phyloP scores from a whole-genome alignment of 1,139 yeast species.

The Geotrichum candidum region DNA sequence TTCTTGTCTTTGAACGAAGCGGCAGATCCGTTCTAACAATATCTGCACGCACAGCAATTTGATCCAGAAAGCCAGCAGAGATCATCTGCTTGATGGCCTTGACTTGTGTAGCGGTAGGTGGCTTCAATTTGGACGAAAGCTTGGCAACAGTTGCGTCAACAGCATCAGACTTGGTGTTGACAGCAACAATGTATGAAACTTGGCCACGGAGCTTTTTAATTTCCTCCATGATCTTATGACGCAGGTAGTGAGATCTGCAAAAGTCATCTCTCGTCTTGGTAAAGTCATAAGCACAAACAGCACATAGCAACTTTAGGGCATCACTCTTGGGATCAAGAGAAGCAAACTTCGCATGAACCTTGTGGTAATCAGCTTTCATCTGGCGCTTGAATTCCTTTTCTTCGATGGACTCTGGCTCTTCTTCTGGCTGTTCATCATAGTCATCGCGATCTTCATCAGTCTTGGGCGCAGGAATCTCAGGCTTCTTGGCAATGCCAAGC shows the following conservation, averaged over 20 bases:
- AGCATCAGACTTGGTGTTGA: conserved; percentile 52
- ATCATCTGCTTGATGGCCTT: conserved; percentile 84
- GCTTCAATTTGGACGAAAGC: conserved; percentile 51
- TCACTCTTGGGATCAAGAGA: conserved; percentile 70
- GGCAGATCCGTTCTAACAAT: conserved; percentile 52
- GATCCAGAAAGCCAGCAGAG: conserved; percentile 89
- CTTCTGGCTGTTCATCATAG: conserved; percentile 25
- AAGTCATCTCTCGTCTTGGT: conserved; percentile 40
- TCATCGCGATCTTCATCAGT: conserved; percentile 23
- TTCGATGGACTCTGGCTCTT: conserved; percentile 31
- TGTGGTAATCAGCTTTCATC: conserved; percentile 46
- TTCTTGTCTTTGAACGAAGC: conserved; percentile 41
- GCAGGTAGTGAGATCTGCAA: conserved; percentile 53
- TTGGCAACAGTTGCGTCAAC: conserved; percentile 41
- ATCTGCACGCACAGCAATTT: conserved; percentile 81
- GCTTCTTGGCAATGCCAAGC: conserved; percentile 44
- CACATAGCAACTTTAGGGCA: conserved; percentile 67
- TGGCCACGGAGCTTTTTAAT: conserved; percentile 75
- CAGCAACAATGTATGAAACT: conserved; percentile 63
- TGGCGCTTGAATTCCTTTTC: conserved; percentile 42
- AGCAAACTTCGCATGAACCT: conserved; percentile 55
- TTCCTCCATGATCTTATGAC: conserved; percentile 65
- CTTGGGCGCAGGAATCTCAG: conserved; percentile 23
- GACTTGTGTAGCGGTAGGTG: conserved; percentile 66
- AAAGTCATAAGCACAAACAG: conserved; percentile 85